Conservation (phyloP, 805 yeast genomes). For the Cyberlindnera nakhonratchasimensis region DNA sequence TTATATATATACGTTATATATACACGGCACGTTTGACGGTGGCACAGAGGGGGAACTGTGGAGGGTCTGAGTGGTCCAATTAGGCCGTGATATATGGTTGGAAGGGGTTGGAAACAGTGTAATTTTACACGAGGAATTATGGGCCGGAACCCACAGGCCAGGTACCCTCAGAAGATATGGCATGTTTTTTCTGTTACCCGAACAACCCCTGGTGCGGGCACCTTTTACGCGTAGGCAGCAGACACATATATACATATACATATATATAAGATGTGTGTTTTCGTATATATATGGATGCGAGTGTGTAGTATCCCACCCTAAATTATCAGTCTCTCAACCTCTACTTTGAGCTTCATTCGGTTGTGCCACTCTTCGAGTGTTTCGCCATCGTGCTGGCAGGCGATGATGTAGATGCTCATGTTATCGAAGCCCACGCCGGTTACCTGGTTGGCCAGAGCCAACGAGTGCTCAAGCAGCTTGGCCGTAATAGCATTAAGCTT, state of each 20-base stretch:
- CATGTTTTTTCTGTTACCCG: slow-evolving; percentile 1
- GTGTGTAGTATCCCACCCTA: not conserved
- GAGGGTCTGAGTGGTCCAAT: not conserved
- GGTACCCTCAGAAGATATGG: not conserved
- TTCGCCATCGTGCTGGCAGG: slow-evolving; percentile 46
- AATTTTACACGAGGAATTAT: no score
- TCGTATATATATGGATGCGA: no score
- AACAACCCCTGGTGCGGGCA: not conserved
- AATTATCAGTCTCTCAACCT: slow-evolving; percentile 30
- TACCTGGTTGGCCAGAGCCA: slow-evolving; percentile 64
- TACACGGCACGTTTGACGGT: no score
- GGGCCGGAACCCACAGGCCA: no score
- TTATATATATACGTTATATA: no score
- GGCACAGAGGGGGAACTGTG: not conserved
- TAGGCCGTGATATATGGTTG: not conserved
- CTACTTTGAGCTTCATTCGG: slow-evolving; percentile 43
- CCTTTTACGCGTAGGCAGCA: not conserved
- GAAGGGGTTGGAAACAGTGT: no score
- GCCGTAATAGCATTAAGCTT: slow-evolving; percentile 57
- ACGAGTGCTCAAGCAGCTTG: slow-evolving; percentile 58
- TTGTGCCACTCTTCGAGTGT: slow-evolving; percentile 56
- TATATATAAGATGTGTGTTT: not conserved
- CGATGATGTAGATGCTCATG: slow-evolving; percentile 72
- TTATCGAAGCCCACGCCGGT: slow-evolving; percentile 83
- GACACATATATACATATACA: no score